A percentile compares a stretch with the other conserved stretches of the same genome.
These are phyloP conservation scores for Monilinia fructicola DNA, from an alignment of 2,329 filamentous ascomycete genomes.

Conservation along the genomic window DNA sequence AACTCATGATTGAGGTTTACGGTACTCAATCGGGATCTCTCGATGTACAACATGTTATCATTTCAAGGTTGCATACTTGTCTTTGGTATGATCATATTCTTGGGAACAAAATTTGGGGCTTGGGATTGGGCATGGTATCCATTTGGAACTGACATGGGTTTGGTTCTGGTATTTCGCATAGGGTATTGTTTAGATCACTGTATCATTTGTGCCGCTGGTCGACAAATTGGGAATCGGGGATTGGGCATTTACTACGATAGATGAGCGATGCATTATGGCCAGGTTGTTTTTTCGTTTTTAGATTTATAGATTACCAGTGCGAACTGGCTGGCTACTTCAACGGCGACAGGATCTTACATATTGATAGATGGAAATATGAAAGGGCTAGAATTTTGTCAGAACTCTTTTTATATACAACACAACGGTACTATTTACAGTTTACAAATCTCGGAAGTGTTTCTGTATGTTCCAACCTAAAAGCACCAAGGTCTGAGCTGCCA, in stretches of 20 bases:
- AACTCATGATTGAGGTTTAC: not conserved
- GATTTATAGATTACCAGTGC: conserved; percentile 12
- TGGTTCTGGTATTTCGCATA: not conserved
- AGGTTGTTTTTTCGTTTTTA: not conserved
- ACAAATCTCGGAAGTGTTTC: not conserved
- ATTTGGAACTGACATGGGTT: not conserved
- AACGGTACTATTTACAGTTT: not conserved
- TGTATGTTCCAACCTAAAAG: not conserved
- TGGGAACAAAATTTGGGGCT: not conserved
- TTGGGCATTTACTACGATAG: not conserved
- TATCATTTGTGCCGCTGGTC: not conserved
- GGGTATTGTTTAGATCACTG: not conserved
- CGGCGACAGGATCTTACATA: not conserved
- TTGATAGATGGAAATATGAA: not conserved
- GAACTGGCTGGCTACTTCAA: conserved; percentile 9
- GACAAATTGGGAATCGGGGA: not conserved
- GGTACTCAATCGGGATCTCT: not conserved
- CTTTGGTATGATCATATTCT: not conserved
- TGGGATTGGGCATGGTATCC: not conserved
- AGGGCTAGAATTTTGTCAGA: not conserved
- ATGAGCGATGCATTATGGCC: conserved; percentile 3
- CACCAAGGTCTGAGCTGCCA: not conserved
- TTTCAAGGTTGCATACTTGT: not conserved
- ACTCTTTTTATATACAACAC: not conserved
- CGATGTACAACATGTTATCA: not conserved